Conservation (phyloP, 129 eudicot genomes). For the Smallanthus sonchifolius region DNA sequence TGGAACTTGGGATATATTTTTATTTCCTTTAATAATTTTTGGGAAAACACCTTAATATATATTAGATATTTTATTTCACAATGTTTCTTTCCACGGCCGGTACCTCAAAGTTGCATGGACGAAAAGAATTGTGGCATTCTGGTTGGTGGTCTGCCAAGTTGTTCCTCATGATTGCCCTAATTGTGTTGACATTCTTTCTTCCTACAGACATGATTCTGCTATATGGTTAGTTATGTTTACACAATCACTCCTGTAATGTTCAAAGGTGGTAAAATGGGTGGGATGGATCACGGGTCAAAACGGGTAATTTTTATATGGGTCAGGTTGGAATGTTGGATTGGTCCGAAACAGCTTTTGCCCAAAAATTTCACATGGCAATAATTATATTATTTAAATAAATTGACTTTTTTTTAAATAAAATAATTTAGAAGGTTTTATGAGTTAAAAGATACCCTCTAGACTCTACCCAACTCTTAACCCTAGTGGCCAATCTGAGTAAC, state of each 20-base stretch:
- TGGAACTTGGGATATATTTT: neutral
- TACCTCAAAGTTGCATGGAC: constrained; percentile 53
- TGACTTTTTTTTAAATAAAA: neutral
- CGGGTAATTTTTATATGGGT: neutral
- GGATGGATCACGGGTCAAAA: neutral
- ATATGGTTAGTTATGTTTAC: constrained; percentile 53
- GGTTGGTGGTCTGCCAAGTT: constrained; percentile 80
- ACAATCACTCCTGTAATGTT: neutral
- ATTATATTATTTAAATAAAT: neutral
- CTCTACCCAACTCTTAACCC: neutral
- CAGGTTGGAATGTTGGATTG: neutral
- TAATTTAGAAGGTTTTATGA: neutral
- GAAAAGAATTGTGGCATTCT: constrained; percentile 74
- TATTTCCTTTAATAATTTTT: neutral
- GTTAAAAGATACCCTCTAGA: neutral
- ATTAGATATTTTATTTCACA: constrained; percentile 56
- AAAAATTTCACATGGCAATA: neutral
- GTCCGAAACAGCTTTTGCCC: neutral
- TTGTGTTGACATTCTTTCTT: constrained; percentile 48
- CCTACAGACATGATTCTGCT: constrained; percentile 48
- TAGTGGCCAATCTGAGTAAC: neutral
- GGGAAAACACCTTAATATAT: constrained; percentile 35
- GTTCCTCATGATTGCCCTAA: constrained; percentile 39
- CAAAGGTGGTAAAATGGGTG: neutral
- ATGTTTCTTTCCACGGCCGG: constrained; percentile 79